These are phyloP conservation scores for Cyphellophora europaea DNA, from an alignment of 2,329 filamentous ascomycete species.

Conservation along the genomic window DNA sequence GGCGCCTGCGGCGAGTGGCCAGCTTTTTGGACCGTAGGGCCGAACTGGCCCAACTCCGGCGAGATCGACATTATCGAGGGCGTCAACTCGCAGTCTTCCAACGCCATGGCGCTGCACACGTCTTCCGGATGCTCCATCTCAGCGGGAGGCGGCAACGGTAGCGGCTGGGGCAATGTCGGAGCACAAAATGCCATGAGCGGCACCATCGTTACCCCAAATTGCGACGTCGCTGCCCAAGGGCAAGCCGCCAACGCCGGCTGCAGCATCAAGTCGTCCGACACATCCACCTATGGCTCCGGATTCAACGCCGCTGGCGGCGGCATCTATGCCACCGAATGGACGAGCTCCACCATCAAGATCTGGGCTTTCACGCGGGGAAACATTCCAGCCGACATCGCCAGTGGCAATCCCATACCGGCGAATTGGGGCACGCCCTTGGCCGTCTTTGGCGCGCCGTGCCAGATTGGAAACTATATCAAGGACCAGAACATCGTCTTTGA, in stretches of 20 bases:
- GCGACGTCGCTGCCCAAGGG: conserved; percentile 40
- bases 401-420: conserved; percentile 53
- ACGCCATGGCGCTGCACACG: conserved; percentile 62
- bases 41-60: conserved; percentile 2
- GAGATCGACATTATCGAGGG: conserved; percentile 7
- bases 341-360: conserved; percentile 58
- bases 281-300: conserved; percentile 52
- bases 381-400: conserved; percentile 55
- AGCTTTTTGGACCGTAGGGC: conserved; percentile 41
- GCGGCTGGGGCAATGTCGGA: too few relatives aligned
- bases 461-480: conserved; percentile 61
- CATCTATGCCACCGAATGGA: conserved; percentile 71
- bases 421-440: conserved; percentile 61
- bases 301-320: conserved; percentile 65
- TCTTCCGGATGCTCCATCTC: conserved; percentile 48
- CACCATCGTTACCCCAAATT: conserved; percentile 44
- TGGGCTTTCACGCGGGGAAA: conserved; percentile 68
- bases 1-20: conserved; percentile 68
- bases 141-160: conserved; percentile 31
- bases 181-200: conserved; percentile 38
- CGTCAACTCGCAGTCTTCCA: conserved; percentile 52
- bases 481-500: conserved; percentile 70
- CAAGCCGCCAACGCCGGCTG: conserved; percentile 50
- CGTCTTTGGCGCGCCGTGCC: conserved; percentile 58
- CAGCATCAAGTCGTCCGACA: conserved; percentile 42